phyloP scores from a whole-genome alignment of 345 rosid genomes.

The Triadica sebifera region DNA sequence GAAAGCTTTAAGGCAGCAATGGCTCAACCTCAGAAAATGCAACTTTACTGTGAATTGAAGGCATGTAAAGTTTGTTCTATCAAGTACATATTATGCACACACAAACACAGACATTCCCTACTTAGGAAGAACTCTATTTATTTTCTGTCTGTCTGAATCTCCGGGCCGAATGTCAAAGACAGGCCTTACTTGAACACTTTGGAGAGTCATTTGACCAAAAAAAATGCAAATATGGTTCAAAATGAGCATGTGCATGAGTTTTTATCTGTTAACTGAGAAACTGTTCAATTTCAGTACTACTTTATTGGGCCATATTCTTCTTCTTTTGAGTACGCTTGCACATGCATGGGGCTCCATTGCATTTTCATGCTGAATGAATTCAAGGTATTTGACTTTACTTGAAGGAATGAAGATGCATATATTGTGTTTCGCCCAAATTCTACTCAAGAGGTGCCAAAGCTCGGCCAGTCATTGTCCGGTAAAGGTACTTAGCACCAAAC shows the following conservation, averaged over 20 bases:
- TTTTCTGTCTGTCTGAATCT: slow-evolving; percentile 18
- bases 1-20: slow-evolving; percentile 69
- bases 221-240: slow-evolving; percentile 55
- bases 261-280: slow-evolving; percentile 9
- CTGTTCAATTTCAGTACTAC: neutral
- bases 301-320: slow-evolving; percentile 8
- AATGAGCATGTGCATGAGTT: slow-evolving; percentile 19
- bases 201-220: slow-evolving; percentile 66
- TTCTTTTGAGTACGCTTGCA: neutral
- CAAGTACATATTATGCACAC: neutral
- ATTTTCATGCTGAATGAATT: neutral
- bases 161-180: slow-evolving; percentile 72
- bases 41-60: slow-evolving; percentile 82
- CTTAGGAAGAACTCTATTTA: neutral
- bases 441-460: neutral
- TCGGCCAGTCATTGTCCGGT: neutral
- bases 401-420: neutral
- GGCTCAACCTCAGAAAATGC: slow-evolving; percentile 93
- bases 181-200: slow-evolving; percentile 73
- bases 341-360: slow-evolving; percentile 7
- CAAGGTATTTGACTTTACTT: neutral
- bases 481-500: slow-evolving; percentile 2
- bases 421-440: neutral
- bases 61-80: slow-evolving; percentile 26
- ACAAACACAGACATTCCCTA: neutral